phyloP scores from a whole-genome alignment of 768 basidiomycete species.

The Sporobolomyces roseus region DNA sequence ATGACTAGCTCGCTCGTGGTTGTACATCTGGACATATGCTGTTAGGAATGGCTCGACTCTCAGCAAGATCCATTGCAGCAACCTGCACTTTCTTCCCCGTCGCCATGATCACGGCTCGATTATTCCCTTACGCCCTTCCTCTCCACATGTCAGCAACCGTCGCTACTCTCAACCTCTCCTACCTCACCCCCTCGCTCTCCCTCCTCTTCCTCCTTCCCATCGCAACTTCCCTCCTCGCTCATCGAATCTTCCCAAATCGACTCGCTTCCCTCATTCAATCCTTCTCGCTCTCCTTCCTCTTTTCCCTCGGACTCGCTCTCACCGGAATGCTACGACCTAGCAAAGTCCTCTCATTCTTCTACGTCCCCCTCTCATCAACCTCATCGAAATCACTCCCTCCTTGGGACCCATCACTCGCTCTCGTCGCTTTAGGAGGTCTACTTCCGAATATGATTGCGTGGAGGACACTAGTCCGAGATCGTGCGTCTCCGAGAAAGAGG shows the following conservation, averaged over 20 bases:
- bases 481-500: constrained; percentile 7
- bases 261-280: constrained; percentile 30
- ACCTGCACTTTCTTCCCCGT: constrained; percentile 37
- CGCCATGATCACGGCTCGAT: constrained; percentile 26
- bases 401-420: constrained; percentile 49
- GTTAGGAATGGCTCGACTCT: constrained; percentile 49
- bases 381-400: constrained; percentile 16
- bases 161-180: not conserved
- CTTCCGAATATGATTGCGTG: constrained; percentile 47
- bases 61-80: constrained; percentile 48
- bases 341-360: constrained; percentile 49
- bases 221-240: constrained; percentile 4
- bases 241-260: not conserved
- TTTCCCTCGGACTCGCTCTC: constrained; percentile 48
- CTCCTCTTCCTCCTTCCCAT: not conserved
- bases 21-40: constrained; percentile 52
- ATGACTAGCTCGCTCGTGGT: constrained; percentile 47
- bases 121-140: not conserved
- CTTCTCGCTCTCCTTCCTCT: constrained; percentile 45
- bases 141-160: not conserved
- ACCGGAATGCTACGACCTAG: constrained; percentile 48
- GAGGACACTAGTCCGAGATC: constrained; percentile 11
- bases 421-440: constrained; percentile 49
- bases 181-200: not conserved
- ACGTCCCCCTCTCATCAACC: constrained; percentile 31